Base-by-base conservation (phyloP, 2,329 filamentous ascomycete genomes). In the Paramyrothecium sp. region DNA sequence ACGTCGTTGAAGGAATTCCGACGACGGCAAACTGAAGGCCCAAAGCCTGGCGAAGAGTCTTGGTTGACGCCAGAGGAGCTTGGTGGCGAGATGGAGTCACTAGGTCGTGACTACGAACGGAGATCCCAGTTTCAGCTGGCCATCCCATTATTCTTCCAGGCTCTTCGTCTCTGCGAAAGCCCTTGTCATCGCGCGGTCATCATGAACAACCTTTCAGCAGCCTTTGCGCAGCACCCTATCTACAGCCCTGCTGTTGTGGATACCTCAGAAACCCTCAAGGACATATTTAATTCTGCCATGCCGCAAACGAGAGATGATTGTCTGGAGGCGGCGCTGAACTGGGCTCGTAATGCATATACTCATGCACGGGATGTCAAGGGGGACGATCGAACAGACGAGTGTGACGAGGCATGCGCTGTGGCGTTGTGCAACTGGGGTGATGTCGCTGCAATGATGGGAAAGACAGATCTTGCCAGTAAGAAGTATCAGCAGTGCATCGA, bases 381-480 rank as follows among this genome's bases (percentile, higher is more conserved):
- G 3, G 84, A 89, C 1, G 77, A 85, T 3, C 81, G 91, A 46
- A 90, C 86, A 2, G 81, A 88, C 53, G 91, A 96, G 68, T 97
- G 94, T 68, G 92, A 96, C 70, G 73, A 89, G 56, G 91, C 89
- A 2, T 97, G 93, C 67, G 89, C 89, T 2, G 89, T 89, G 7
- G 90, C 93, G 8, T 86, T 90, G n/a, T 90, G 91, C 72, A 96
- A 96, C 69, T 83, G 97, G 54, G 94, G 88, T 22, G 90, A 96
- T 65, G 88, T 97, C 63, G 89, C 90, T 1, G 86, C 90, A 62
- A 88, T 95, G 83, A 75, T 87, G 58, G 88, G 89, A 1, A 82
- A 90, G 64, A 67, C 79, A 1, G 76, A 77, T 3, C 81, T 89
- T 62, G 92, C 94, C 2, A 81, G 81, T 65, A 81, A 79, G 64